Conservation (phyloP, 78 protist genomes). For the Planoprotostelium fungivorum region DNA sequence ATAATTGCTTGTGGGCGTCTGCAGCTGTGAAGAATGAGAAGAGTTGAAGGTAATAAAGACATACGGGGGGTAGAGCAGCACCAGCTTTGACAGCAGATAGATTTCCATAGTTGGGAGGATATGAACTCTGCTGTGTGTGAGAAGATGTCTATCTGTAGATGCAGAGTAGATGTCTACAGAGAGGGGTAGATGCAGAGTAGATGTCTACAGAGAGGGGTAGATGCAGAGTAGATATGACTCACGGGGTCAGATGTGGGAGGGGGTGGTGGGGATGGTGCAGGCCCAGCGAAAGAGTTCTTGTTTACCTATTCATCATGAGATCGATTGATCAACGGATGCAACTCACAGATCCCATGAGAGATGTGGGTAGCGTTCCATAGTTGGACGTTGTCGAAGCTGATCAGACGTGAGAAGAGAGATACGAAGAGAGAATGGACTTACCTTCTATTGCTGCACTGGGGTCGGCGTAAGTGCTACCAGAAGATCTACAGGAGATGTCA, state of each 20-base stretch:
- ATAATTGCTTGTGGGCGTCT: too few relatives aligned
- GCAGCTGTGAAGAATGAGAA: background rate
- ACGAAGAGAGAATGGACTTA: background rate
- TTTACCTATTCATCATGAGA: too few relatives aligned
- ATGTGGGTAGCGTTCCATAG: background rate
- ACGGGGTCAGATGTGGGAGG: too few relatives aligned
- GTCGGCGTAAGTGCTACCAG: background rate
- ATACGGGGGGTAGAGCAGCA: background rate
- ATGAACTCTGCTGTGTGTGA: too few relatives aligned
- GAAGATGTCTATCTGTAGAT: too few relatives aligned
- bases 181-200: too few relatives aligned
- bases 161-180: too few relatives aligned
- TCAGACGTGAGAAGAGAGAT: background rate
- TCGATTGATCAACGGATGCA: too few relatives aligned
- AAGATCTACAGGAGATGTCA: background rate
- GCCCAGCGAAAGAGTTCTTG: background rate
- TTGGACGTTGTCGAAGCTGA: background rate
- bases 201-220: too few relatives aligned
- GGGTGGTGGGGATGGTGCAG: background rate
- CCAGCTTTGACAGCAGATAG: background rate
- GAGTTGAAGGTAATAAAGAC: background rate
- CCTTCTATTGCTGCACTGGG: background rate
- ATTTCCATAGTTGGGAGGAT: too few relatives aligned
- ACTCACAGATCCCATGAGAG: background rate
- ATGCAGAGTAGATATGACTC: too few relatives aligned